Evolutionary conservation across 106 monocot species (phyloP), one percentile per base, ranked within the genome.

Genomic region (Allium cepa): DNA sequence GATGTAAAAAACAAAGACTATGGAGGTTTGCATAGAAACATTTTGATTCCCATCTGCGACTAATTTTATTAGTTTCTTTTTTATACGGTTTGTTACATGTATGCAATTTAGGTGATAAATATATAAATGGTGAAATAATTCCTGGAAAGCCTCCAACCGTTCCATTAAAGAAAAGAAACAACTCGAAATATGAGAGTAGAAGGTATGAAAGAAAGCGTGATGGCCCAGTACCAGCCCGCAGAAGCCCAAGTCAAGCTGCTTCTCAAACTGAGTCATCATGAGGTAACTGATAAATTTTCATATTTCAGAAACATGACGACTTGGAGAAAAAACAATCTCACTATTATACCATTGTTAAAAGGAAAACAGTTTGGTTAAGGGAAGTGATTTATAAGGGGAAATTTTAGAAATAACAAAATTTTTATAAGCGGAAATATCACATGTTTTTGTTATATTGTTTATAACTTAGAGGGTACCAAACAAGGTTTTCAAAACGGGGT

Each of bases 1-100:
- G 97, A 92, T 69, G 92, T 92, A 56, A 92, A 92, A 55, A 97
- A 92, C 79, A 92, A 97, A 62, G 96, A 97, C 67, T 97, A 97
- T 56, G 96, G 96, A 82, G 96, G 96, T 96, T 72, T 57, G 70
- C 56, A 22, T 14, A 17, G 36, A 5, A 7, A 10, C 2, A 8
- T 57, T 65, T 57, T 18, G 26, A 8, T 53, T 53, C 26, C 15
- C 26, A 26, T 51, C 14, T 11, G 10, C 10, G 18, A 14, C 50
- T 17, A 17, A 48, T 45, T 69, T 61, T 1, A 47, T 7, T 69
- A 53, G 1, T 10, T 17, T 16, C 11, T 15, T 53, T 4, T 51
- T 1, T 67, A 26, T 12, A 3, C 36, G 36, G 1, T 36, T 36
- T 36, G 36, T 36, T 36, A 1, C 3, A 36, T 69, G 47, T 73